Conservation (phyloP, 352 stramenopile genomes). For the Saprolegnia diclina region DNA sequence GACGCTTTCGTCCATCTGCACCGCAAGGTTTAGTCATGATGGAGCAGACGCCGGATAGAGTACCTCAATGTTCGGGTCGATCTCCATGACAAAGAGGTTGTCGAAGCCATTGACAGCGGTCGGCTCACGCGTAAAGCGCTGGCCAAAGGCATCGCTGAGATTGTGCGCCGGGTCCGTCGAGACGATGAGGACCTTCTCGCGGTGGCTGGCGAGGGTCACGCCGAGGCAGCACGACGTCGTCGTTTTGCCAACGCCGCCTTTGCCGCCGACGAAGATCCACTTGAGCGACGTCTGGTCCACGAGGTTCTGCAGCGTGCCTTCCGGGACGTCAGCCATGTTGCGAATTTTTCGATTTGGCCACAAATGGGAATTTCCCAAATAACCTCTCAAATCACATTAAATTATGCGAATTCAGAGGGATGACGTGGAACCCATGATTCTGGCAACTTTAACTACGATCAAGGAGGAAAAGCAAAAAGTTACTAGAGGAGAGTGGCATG, state of each 20-base stretch:
- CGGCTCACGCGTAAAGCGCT: constrained; percentile 98
- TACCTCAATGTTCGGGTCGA: constrained; percentile 90
- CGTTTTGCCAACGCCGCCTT: constrained; percentile 94
- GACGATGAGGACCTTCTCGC: constrained; percentile 96
- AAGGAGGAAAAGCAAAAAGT: too few species aligned
- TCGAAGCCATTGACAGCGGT: constrained; percentile 96
- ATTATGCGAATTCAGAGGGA: too few species aligned
- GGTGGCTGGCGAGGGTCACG: constrained; percentile 85
- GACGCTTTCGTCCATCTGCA: constrained; percentile 68
- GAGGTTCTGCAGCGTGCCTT: constrained; percentile 88
- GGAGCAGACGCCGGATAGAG: constrained; percentile 21
- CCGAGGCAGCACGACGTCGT: constrained; percentile 98
- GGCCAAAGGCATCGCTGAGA: constrained; percentile 97
- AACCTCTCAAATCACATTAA: too few species aligned
- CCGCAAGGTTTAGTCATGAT: neutral
- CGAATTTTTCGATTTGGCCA: neutral
- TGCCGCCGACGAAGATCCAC: constrained; percentile 95
- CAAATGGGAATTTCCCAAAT: neutral
- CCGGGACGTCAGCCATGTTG: constrained; percentile 44
- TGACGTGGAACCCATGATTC: too few species aligned
- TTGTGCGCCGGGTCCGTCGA: constrained; percentile 99
- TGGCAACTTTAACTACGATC: too few species aligned
- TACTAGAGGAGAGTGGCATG: too few species aligned
- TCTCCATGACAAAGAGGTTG: constrained; percentile 99
- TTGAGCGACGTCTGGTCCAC: constrained; percentile 83